Evolutionary conservation across 2,329 filamentous ascomycete species (phyloP), one percentile per base, ranked within the genome.

Genomic region (Falciphora oryzae): DNA sequence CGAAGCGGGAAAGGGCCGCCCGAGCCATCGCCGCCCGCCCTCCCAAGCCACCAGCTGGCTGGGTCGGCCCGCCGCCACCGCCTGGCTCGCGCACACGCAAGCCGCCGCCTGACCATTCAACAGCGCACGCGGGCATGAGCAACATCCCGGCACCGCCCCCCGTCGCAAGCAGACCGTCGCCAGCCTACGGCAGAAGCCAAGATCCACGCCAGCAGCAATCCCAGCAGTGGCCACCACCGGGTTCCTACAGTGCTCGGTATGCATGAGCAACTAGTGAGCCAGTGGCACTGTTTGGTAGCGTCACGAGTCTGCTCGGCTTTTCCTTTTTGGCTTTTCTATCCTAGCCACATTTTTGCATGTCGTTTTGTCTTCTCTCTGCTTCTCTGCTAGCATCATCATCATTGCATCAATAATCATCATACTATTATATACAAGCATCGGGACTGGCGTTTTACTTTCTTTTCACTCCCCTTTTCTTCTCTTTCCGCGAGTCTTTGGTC

Each of bases 61-160:
- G 44, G 44, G 44, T 53, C 44, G 44, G 44, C 44, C 18, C 44
- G 18, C 44, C 44, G 18, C 44, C 44, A 22, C 44, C 18, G 38
- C 16, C 38, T 22, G 16, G 38, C 38, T 18, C 14, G 44, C 44
- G 44, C 44, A 1, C 18, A 11, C 44, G 44, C 22, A n/a, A 53
- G 22, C 44, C 44, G 22, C 44, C 44, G 5, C 8, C 18, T 1
- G 22, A 7, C 4, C 18, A 13, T 22, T 53, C 44, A 22, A 7
- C 22, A n/a, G 44, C 7, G 18, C 44, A 64, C 25, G 28, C 44
- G 50, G 14, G 4, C 28, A 44, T 22, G 4, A 57, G 59, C 38
- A 63, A 61, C 32, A 27, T 66, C 4, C 65, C 61, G 53, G 50
- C 63, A 25, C 67, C 67, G 31, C 65, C 67, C 22, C 63, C 65